Evolutionary conservation across 257 asterid species (phyloP), one percentile per base, ranked within the genome.

Genomic region (Fraxinus cuspidata): DNA sequence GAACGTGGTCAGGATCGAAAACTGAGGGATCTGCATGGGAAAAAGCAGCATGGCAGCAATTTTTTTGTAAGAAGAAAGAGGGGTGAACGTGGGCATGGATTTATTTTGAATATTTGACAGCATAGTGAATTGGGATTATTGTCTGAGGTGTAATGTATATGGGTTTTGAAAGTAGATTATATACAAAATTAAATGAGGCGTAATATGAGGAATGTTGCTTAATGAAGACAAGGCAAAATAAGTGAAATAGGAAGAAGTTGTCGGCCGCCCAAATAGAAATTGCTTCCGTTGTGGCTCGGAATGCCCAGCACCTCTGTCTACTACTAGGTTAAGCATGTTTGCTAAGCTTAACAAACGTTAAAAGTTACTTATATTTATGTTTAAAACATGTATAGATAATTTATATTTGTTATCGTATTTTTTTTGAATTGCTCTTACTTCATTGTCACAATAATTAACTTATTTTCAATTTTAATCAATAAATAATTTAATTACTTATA

Each of bases 1-100:
- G 92, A 87, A 90, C 88, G 56, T 88, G 92, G 91, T 74, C 92
- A 77, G 53, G 77, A 79, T 87, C 66, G 88, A 82, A 78, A 88
- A 77, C 72, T 6, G 74, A 18, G 85, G 79, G 85, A 82, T 88
- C 77, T 88, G 93, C 93, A 86, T 83, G 87, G 90, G 84, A 70
- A 81, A 74, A 44, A 70, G 88, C 66, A 73, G 73, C 78, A 63
- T 5, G 8, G 13, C 32, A 42, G 71, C 74, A n/a, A 60, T 75
- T 31, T 64, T 77, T 79, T 44, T 12, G 40, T 68, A 44, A 47
- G 21, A 42, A 66, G 69, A 63, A 72, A 49, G 68, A 72, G 76
- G 42, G 32, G 82, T 23, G 81, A 80, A 76, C 78, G 79, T 78
- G 85, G 84, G 79, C 63, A 44, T 77, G 77, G 81, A 53, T 76